Percentiles rank a stretch among this genome's conserved stretches.
Evolutionary conservation across 2,329 filamentous ascomycete genomes (phyloP).

Genomic region (Aspergillus sp.): DNA sequence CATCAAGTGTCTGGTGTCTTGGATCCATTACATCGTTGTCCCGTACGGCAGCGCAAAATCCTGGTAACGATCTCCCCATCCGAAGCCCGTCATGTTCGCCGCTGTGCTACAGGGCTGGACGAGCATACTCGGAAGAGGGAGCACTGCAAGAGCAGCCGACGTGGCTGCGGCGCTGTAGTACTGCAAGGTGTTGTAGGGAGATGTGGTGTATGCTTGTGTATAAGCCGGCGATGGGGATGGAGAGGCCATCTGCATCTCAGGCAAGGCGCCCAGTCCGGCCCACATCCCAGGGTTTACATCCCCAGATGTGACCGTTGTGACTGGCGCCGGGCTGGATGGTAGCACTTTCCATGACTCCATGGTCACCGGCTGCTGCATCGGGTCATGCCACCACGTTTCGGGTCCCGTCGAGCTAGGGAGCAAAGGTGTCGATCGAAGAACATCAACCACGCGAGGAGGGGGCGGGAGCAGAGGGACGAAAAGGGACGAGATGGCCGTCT

Average conservation of each 20-base stretch:
- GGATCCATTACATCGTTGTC: slow-evolving; percentile 70
- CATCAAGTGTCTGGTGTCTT: slow-evolving; percentile 39
- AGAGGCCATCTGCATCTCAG: slow-evolving; percentile 74
- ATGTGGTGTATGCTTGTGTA: slow-evolving; percentile 76
- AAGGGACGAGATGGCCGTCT: slow-evolving; percentile 79
- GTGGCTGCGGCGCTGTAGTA: slow-evolving; percentile 82
- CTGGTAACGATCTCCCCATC: slow-evolving; percentile 78
- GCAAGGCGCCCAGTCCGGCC: slow-evolving; percentile 72
- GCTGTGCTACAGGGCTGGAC: slow-evolving; percentile 81
- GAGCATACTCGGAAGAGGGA: slow-evolving; percentile 86
- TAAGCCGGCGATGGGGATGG: slow-evolving; percentile 70
- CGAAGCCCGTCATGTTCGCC: slow-evolving; percentile 75
- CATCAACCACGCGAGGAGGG: slow-evolving; percentile 85
- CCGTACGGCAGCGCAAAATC: slow-evolving; percentile 75
- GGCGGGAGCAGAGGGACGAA: slow-evolving; percentile 85
- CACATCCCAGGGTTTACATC: slow-evolving; percentile 77
- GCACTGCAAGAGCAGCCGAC: slow-evolving; percentile 72
- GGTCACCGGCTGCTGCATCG: slow-evolving; percentile 67
- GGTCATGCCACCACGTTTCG: slow-evolving; percentile 80
- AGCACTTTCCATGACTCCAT: slow-evolving; percentile 91
- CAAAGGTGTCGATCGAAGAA: slow-evolving; percentile 82
- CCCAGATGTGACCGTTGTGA: slow-evolving; percentile 74
- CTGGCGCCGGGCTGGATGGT: slow-evolving; percentile 78
- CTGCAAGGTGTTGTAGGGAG: slow-evolving; percentile 61
- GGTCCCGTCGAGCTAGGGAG: slow-evolving; percentile 79